A percentile compares a stretch with the other conserved stretches of the same genome.
These are phyloP conservation scores for Yamadazyma scolyti DNA, from an alignment of 805 yeast species.

Conservation along the genomic window DNA sequence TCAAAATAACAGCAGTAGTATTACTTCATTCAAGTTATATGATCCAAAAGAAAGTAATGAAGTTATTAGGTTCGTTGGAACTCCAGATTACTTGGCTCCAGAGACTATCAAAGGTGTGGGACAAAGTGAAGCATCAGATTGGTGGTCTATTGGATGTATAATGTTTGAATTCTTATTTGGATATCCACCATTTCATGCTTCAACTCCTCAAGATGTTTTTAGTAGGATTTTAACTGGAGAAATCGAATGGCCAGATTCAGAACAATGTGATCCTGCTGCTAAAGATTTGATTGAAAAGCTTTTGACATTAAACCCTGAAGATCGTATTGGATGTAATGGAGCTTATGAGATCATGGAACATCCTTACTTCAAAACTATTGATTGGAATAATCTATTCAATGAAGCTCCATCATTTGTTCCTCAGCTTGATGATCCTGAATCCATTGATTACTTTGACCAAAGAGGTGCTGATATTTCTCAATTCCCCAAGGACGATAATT, in stretches of 20 bases:
- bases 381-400: conserved; percentile 71
- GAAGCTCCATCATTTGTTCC: conserved; percentile 87
- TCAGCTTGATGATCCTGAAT: conserved; percentile 68
- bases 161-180: conserved; percentile 90
- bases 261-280: conserved; percentile 61
- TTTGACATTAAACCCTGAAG: conserved; percentile 57
- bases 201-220: conserved; percentile 76
- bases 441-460: conserved; percentile 85
- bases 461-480: conserved; percentile 79
- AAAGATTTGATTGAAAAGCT: conserved; percentile 67
- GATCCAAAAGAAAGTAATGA: conserved; percentile 55
- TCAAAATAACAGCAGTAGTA: conserved; percentile 15
- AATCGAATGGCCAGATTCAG: conserved; percentile 77
- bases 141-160: conserved; percentile 99
- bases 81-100: conserved; percentile 97
- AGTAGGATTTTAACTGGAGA: conserved; percentile 69
- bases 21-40: conserved; percentile 55
- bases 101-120: conserved; percentile 85
- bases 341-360: conserved; percentile 76
- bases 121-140: conserved; percentile 84
- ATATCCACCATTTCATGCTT: conserved; percentile 90
- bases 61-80: conserved; percentile 78
- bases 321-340: conserved; percentile 76
- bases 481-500: conserved; percentile 49
- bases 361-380: conserved; percentile 66